Evolutionary conservation across 2,329 filamentous ascomycete species (phyloP).

Genomic region (Colletotrichum orbiculare): DNA sequence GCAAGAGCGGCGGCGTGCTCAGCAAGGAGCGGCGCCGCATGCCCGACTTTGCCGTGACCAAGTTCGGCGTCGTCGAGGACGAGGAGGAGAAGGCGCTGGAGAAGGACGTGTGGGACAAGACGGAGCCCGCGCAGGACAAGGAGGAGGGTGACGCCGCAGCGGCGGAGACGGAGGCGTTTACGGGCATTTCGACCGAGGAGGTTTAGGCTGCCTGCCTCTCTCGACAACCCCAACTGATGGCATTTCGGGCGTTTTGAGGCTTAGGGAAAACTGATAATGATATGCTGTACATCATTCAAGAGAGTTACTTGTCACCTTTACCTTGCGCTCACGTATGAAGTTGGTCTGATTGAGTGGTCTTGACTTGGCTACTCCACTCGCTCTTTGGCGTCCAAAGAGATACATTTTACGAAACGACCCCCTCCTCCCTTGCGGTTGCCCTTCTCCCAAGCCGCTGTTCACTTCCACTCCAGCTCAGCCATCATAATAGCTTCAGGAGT

Average conservation of each 20-base stretch:
- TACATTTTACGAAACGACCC: too few species aligned
- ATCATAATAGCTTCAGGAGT: too few species aligned
- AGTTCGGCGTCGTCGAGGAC: conserved; percentile 59
- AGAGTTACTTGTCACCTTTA: too few species aligned
- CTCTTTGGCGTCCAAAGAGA: too few species aligned
- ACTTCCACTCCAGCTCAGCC: too few species aligned
- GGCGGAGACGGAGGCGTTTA: conserved; percentile 24
- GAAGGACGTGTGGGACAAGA: conserved; percentile 38
- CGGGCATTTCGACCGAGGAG: conserved; percentile 34
- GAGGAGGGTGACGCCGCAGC: not conserved
- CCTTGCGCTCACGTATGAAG: too few species aligned
- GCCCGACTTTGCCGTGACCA: conserved; percentile 68
- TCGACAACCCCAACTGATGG: conserved; percentile 15
- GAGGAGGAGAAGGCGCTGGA: conserved; percentile 50
- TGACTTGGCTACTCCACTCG: too few species aligned
- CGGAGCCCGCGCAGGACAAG: conserved; percentile 25
- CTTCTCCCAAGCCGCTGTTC: too few species aligned
- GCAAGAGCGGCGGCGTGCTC: conserved; percentile 36
- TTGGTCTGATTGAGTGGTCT: too few species aligned
- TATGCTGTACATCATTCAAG: conserved; percentile 26
- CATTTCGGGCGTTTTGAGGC: conserved; percentile 33
- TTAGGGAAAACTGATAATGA: conserved; percentile 32
- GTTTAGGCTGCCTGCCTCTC: conserved; percentile 14
- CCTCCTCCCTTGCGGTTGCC: too few species aligned
- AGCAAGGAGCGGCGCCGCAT: conserved; percentile 49